These are phyloP conservation scores for Xylariaceae sp. DNA, from an alignment of 2,329 filamentous ascomycete genomes.

Conservation along the genomic window DNA sequence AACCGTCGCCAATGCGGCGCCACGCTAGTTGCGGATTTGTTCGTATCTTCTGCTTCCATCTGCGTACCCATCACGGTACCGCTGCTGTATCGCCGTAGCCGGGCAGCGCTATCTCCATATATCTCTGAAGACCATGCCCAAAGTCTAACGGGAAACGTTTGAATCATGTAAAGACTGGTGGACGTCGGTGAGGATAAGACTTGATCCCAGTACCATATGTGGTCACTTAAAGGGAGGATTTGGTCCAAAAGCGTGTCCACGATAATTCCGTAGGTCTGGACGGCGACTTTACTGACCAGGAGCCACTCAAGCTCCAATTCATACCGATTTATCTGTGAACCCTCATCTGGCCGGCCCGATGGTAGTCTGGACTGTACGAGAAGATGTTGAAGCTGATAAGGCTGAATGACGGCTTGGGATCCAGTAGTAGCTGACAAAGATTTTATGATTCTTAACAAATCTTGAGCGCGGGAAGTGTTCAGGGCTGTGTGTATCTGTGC, in stretches of 20 bases:
- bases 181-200: slow-evolving; percentile 73
- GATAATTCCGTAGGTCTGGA: slow-evolving; percentile 82
- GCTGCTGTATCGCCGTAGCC: slow-evolving; percentile 38
- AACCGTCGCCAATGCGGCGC: slow-evolving; percentile 62
- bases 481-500: slow-evolving; percentile 47
- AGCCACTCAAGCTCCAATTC: slow-evolving; percentile 86
- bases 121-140: slow-evolving; percentile 69
- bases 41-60: slow-evolving; percentile 26
- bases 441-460: slow-evolving; percentile 65
- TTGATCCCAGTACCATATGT: slow-evolving; percentile 95
- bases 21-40: slow-evolving; percentile 38
- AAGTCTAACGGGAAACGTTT: slow-evolving; percentile 74
- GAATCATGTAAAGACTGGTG: slow-evolving; percentile 77
- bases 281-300: slow-evolving; percentile 81
- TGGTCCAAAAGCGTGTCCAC: slow-evolving; percentile 75
- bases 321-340: slow-evolving; percentile 43
- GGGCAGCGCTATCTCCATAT: slow-evolving; percentile 56
- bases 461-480: slow-evolving; percentile 52
- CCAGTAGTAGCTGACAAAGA: slow-evolving; percentile 66
- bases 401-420: slow-evolving; percentile 57
- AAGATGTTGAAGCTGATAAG: slow-evolving; percentile 56
- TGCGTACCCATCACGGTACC: slow-evolving; percentile 29
- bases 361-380: slow-evolving; percentile 60
- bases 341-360: slow-evolving; percentile 30
- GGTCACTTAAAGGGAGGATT: slow-evolving; percentile 76